Percentiles rank a stretch among this genome's conserved stretches.
These are phyloP conservation scores for Solanum paucissectum DNA, from an alignment of 257 asterid genomes.

Conservation along the genomic window DNA sequence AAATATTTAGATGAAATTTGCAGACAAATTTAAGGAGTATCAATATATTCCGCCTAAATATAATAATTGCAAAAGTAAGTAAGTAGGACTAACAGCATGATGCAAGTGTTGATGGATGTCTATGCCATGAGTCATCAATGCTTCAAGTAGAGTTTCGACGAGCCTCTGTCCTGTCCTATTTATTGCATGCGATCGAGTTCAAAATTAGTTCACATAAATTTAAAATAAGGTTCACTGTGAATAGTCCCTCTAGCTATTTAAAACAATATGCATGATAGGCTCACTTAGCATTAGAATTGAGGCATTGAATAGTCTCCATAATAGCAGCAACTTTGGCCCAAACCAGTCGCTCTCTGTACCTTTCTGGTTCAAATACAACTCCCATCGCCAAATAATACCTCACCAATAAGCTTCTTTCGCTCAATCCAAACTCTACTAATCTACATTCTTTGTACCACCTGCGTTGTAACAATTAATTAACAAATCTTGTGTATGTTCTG, in stretches of 20 bases:
- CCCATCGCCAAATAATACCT: constrained; percentile 47
- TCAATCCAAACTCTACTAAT: constrained; percentile 36
- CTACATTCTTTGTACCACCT: constrained; percentile 51
- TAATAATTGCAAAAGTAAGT: neutral
- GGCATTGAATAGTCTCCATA: constrained; percentile 18
- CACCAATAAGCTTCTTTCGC: constrained; percentile 25
- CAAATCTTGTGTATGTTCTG: neutral
- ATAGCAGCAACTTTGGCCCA: constrained; percentile 66
- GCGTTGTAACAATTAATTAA: neutral
- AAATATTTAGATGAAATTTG: neutral
- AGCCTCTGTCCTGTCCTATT: constrained; percentile 15
- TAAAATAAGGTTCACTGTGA: neutral
- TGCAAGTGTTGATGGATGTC: constrained; percentile 37
- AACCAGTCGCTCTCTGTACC: constrained; percentile 39
- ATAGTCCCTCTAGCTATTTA: neutral
- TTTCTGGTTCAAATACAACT: constrained; percentile 48
- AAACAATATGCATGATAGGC: neutral
- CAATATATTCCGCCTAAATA: neutral
- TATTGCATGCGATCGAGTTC: neutral
- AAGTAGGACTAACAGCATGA: constrained; percentile 30
- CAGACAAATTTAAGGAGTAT: neutral
- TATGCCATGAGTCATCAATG: constrained; percentile 35
- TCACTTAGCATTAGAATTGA: neutral
- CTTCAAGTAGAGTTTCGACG: constrained; percentile 31
- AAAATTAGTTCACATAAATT: neutral